Conservation (phyloP, 2,329 filamentous ascomycete species). For the Clathrospora elynae region DNA sequence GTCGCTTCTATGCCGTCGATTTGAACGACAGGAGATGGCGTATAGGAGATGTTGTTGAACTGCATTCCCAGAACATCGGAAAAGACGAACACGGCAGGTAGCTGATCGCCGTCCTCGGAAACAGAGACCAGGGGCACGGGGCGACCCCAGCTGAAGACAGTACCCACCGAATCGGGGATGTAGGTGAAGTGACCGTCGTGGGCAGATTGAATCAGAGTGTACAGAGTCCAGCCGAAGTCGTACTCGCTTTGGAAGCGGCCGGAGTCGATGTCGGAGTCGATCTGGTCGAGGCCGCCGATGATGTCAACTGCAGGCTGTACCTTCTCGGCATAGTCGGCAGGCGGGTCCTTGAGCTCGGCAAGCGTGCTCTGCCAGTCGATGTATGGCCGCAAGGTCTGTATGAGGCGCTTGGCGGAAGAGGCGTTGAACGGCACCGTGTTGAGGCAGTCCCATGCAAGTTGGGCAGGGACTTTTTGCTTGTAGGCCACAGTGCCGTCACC, state of each 20-base stretch:
- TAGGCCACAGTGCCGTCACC: constrained; percentile 17
- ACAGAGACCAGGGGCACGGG: constrained; percentile 62
- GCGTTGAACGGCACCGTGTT: constrained; percentile 53
- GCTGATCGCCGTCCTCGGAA: constrained; percentile 62
- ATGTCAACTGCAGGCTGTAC: constrained; percentile 54
- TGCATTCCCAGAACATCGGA: constrained; percentile 53
- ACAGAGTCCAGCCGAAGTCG: constrained; percentile 58
- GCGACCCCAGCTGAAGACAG: constrained; percentile 57
- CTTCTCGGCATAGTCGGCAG: constrained; percentile 53
- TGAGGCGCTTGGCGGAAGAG: constrained; percentile 46
- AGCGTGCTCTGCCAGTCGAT: constrained; percentile 56
- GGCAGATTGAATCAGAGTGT: constrained; percentile 58
- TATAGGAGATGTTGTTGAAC: constrained; percentile 52
- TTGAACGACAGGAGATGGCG: constrained; percentile 57
- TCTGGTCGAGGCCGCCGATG: constrained; percentile 47
- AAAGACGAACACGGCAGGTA: constrained; percentile 63
- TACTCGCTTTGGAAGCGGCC: constrained; percentile 50
- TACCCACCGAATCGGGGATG: constrained; percentile 58
- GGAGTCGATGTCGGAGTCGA: constrained; percentile 46
- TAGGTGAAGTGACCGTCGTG: constrained; percentile 70
- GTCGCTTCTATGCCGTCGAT: constrained; percentile 63
- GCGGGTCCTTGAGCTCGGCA: constrained; percentile 52
- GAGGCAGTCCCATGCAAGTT: constrained; percentile 53
- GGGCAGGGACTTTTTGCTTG: constrained; percentile 47
- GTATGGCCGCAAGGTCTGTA: constrained; percentile 51